Base-by-base conservation (phyloP, 176 grass and related monocot genomes). In the Oryza rufipogon region DNA sequence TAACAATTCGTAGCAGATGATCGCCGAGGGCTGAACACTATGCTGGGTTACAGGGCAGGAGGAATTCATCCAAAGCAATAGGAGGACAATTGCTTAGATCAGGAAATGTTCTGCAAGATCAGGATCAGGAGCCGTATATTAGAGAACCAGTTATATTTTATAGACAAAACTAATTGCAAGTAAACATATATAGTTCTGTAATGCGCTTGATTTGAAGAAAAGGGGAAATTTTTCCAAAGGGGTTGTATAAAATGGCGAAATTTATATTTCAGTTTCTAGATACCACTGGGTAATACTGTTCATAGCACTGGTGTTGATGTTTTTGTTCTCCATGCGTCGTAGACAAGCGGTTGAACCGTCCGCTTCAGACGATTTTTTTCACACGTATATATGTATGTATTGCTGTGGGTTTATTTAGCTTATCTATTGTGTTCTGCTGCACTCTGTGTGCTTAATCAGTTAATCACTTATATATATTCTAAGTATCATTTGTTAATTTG, bases 1-100 rank as follows among this genome's bases (percentile, higher is more conserved):
- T 56, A 89, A 66, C 64, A 92, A 86, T 66, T 70, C 79, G 4
- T 84, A 92, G 65, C 28, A 25, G 10, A 45, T 33, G 28, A 68
- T 44, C 6, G 32, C 78, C 26, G 78, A 81, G 15, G 32, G 61
- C 17, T 49, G 52, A 47, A 71, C 19, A 41, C 49, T 46, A 38
- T 47, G 39, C 9, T 46, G 74, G 51, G 33, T 5, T 51, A 16
- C 11, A 71, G 49, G 16, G 15, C 48, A 4, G 7, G 7, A 8
- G 15, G 67, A 78, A 64, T 63, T 26, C 75, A 60, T 33, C 25
- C 2, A 61, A 23, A 22, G 61, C 10, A 71, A 36, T 17, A 60
- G 26, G 47, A 34, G 7, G 19, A n/a, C 64, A 77, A 75, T 14
- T 34, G 9, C 9, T 75, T 66, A 49, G 49, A 52, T 75, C 28